Evolutionary conservation across 2,329 filamentous ascomycete species (phyloP).

Genomic region (Alternaria sp.): DNA sequence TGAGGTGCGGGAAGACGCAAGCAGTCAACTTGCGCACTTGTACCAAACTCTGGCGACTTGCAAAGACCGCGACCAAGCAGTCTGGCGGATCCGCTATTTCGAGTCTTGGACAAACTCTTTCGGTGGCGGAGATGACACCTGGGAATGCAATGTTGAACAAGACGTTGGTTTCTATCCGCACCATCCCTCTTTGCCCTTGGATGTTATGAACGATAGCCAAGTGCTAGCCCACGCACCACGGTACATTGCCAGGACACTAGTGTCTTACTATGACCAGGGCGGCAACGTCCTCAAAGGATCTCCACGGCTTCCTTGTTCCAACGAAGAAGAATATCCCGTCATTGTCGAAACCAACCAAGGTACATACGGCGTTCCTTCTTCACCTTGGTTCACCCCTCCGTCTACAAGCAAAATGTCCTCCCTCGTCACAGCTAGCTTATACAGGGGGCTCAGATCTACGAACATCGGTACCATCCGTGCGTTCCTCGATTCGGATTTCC

Average conservation of each 20-base stretch:
- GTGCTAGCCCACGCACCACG: slow-evolving; percentile 6
- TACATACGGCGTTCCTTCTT: slow-evolving; percentile 24
- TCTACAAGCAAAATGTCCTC: slow-evolving; percentile 19
- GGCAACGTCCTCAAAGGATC: slow-evolving; percentile 27
- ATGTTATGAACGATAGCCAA: neutral
- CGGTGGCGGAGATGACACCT: slow-evolving; percentile 3
- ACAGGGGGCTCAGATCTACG: slow-evolving; percentile 19
- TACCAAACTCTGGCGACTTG: slow-evolving; percentile 9
- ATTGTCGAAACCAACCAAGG: slow-evolving; percentile 32
- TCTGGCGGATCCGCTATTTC: slow-evolving; percentile 27
- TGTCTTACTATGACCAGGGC: slow-evolving; percentile 33
- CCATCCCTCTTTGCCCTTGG: slow-evolving; percentile 7
- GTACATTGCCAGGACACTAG: slow-evolving; percentile 29
- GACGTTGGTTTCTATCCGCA: slow-evolving; percentile 22
- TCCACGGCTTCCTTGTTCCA: slow-evolving; percentile 12
- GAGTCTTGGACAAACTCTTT: slow-evolving; percentile 25
- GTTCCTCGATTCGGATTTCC: neutral
- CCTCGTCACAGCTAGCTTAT: slow-evolving; percentile 24
- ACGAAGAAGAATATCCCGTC: slow-evolving; percentile 15
- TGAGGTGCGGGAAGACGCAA: slow-evolving; percentile 6
- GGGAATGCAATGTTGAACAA: neutral
- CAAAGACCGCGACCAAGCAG: slow-evolving; percentile 20
- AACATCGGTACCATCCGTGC: neutral
- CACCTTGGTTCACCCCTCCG: slow-evolving; percentile 27
- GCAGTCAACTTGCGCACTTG: slow-evolving; percentile 11